phyloP scores from a whole-genome alignment of 2,329 filamentous ascomycete species.

The Exophiala bonariae region DNA sequence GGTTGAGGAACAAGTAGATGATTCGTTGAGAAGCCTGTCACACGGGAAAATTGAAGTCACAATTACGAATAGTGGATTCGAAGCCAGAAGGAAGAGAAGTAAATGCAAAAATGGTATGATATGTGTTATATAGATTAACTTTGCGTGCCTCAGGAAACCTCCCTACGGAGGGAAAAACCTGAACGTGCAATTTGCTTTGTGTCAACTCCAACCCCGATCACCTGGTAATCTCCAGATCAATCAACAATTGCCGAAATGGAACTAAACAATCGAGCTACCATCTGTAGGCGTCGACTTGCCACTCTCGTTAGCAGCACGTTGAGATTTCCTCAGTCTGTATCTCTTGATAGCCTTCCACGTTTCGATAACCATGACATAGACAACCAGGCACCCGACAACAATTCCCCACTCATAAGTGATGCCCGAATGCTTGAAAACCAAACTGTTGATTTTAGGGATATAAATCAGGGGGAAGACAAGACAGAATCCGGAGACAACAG shows the following conservation, averaged over 20 bases:
- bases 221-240: no score
- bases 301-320: background rate
- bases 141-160: background rate
- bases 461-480: slow-evolving; percentile 61
- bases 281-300: background rate
- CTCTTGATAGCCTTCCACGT: slow-evolving; percentile 66
- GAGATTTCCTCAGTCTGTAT: background rate
- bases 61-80: no score
- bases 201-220: no score
- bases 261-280: no score
- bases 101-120: no score
- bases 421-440: slow-evolving; percentile 63
- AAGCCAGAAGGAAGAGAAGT: no score
- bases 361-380: slow-evolving; percentile 64
- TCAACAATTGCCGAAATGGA: no score
- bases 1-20: slow-evolving; percentile 20
- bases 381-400: slow-evolving; percentile 55
- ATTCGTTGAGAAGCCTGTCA: no score
- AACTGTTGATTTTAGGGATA: slow-evolving; percentile 62
- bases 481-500: slow-evolving; percentile 56
- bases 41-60: no score
- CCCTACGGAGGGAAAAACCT: no score
- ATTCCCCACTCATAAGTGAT: slow-evolving; percentile 69
- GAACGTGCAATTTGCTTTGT: no score
- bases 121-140: slow-evolving; percentile 16